These are phyloP conservation scores for Psophocarpus tetragonolobus DNA, from an alignment of 306 rosid genomes.

Conservation along the genomic window DNA sequence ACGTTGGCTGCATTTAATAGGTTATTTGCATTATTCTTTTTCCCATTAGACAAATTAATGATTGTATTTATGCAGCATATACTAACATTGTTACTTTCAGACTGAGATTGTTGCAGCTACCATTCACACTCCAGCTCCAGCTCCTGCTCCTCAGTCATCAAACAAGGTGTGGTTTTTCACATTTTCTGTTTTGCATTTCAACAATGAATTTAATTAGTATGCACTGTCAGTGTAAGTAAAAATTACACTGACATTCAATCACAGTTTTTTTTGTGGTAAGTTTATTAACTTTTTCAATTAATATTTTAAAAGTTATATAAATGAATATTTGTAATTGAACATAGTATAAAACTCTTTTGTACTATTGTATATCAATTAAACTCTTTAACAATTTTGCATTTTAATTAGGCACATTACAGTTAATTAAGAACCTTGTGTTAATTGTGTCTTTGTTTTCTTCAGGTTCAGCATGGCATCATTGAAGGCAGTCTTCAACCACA, in stretches of 20 bases:
- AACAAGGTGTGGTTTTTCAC: too few species aligned
- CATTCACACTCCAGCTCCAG: not conserved
- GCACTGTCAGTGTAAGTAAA: too few species aligned
- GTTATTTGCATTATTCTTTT: not conserved
- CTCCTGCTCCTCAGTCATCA: not conserved
- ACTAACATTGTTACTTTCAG: conserved; percentile 23
- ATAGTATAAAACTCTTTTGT: too few species aligned
- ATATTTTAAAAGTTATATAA: too few species aligned
- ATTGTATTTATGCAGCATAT: not conserved
- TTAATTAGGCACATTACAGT: not conserved
- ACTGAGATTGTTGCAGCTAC: conserved; percentile 2
- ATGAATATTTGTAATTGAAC: too few species aligned
- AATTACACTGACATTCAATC: too few species aligned
- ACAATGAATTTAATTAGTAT: too few species aligned
- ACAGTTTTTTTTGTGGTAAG: too few species aligned
- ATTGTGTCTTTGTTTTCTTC: not conserved
- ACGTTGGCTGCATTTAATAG: not conserved
- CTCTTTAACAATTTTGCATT: not conserved
- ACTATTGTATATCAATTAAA: too few species aligned
- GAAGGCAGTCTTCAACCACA: conserved; percentile 81
- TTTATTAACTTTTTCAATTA: too few species aligned
- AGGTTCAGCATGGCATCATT: conserved; percentile 53
- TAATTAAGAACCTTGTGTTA: not conserved
- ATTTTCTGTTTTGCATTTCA: too few species aligned
- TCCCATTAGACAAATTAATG: not conserved